Conservation (phyloP, 495 filamentous ascomycete genomes). For the Penicillium egyptiacum region DNA sequence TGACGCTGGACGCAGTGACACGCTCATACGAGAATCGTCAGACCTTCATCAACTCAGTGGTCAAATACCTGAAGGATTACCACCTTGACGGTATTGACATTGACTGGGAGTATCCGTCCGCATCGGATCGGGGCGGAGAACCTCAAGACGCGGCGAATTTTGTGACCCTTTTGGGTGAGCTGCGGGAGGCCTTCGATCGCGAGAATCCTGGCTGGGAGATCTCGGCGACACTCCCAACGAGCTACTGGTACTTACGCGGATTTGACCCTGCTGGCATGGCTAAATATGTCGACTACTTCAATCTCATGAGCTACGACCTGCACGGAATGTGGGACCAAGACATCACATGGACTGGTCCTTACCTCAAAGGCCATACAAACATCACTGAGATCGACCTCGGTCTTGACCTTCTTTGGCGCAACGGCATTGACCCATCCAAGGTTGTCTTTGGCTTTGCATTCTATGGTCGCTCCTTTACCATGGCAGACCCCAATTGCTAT, state of each 20-base stretch:
- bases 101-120: neutral
- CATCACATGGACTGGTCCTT: slow-evolving; percentile 23
- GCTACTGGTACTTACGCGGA: slow-evolving; percentile 41
- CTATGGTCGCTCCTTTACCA: slow-evolving; percentile 40
- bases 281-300: slow-evolving; percentile 45
- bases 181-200: neutral
- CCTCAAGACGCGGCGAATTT: neutral
- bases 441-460: slow-evolving; percentile 40
- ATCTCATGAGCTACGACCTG: slow-evolving; percentile 49
- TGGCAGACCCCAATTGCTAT: slow-evolving; percentile 35
- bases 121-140: neutral
- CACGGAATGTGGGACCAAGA: slow-evolving; percentile 30
- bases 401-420: slow-evolving; percentile 36
- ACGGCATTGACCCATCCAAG: slow-evolving; percentile 31
- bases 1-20: neutral
- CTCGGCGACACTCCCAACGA: neutral
- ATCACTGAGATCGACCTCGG: slow-evolving; percentile 34
- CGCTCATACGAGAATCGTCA: neutral
- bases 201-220: neutral
- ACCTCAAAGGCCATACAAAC: slow-evolving; percentile 32
- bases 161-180: neutral
- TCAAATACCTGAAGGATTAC: neutral
- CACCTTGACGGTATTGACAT: neutral
- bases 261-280: slow-evolving; percentile 43
- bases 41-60: neutral